These are phyloP conservation scores for Rhododendron ferrugineum DNA, from an alignment of 148 eudicot genomes.

Conservation along the genomic window DNA sequence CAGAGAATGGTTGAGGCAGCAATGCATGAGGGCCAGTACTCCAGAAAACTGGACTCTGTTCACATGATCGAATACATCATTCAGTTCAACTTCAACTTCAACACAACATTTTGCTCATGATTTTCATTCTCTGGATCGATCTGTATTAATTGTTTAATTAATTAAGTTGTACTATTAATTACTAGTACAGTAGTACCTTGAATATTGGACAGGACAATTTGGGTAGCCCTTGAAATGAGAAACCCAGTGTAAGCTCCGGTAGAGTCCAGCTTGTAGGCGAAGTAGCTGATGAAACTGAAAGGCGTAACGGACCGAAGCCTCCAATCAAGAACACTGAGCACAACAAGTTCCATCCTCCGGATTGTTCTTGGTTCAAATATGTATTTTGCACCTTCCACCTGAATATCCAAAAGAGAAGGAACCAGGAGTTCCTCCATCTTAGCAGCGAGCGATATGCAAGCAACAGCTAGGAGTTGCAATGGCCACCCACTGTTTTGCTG, in stretches of 20 bases:
- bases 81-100: neutral
- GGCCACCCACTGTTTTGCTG: constrained; percentile 95
- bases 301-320: constrained; percentile 71
- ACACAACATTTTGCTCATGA: neutral
- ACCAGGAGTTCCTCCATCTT: constrained; percentile 98
- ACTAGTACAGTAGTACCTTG: constrained; percentile 60
- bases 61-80: neutral
- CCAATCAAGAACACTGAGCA: constrained; percentile 71
- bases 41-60: constrained; percentile 67
- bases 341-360: constrained; percentile 80
- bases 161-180: neutral
- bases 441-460: constrained; percentile 94
- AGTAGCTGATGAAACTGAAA: constrained; percentile 62
- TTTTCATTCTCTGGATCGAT: neutral
- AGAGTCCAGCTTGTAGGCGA: constrained; percentile 67
- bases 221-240: constrained; percentile 59
- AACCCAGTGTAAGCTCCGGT: constrained; percentile 42
- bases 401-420: constrained; percentile 87
- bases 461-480: constrained; percentile 83
- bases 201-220: constrained; percentile 59
- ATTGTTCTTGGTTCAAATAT: constrained; percentile 75
- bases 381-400: constrained; percentile 73
- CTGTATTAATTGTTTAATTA: neutral
- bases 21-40: constrained; percentile 85
- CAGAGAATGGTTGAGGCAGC: constrained; percentile 78